phyloP scores from a whole-genome alignment of 495 filamentous ascomycete species.

The Hypoxylon subgilvum region DNA sequence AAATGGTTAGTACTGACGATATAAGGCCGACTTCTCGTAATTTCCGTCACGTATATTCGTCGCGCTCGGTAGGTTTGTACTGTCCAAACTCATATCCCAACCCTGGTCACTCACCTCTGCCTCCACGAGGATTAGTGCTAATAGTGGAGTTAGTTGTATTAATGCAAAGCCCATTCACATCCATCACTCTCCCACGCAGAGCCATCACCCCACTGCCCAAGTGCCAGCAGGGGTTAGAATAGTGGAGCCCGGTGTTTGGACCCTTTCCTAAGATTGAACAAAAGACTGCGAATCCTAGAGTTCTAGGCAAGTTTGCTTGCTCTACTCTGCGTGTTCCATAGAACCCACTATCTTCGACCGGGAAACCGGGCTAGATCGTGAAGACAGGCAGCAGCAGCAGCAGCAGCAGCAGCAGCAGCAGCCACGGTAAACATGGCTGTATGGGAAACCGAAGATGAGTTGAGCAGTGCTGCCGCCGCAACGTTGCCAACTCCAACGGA shows the following conservation, averaged over 20 bases:
- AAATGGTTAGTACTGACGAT: slow-evolving; percentile 13
- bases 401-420: slow-evolving; percentile 6
- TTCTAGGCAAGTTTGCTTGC: slow-evolving; percentile 25
- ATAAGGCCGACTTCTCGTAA: slow-evolving; percentile 28
- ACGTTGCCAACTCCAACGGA: slow-evolving; percentile 70
- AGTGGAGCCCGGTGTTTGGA: slow-evolving; percentile 36
- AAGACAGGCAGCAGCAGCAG: no score
- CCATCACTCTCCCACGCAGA: slow-evolving; percentile 29
- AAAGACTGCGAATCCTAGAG: slow-evolving; percentile 26
- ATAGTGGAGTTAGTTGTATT: slow-evolving; percentile 39
- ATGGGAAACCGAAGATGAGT: slow-evolving; percentile 65
- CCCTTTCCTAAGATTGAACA: slow-evolving; percentile 38
- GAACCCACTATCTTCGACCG: slow-evolving; percentile 23
- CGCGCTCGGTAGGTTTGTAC: slow-evolving; percentile 24
- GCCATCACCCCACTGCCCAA: slow-evolving; percentile 37
- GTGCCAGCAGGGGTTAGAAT: slow-evolving; percentile 25
- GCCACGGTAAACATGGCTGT: slow-evolving; percentile 46
- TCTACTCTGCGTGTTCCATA: slow-evolving; percentile 15
- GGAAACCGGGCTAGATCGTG: slow-evolving; percentile 28
- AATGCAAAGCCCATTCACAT: slow-evolving; percentile 32
- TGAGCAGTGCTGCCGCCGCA: slow-evolving; percentile 52
- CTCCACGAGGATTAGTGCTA: slow-evolving; percentile 33
- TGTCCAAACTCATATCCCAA: slow-evolving; percentile 28
- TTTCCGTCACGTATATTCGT: slow-evolving; percentile 27
- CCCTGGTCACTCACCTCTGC: slow-evolving; percentile 15